phyloP scores from a whole-genome alignment of 2,329 filamentous ascomycete genomes.

The Chaetothyriales sp. region DNA sequence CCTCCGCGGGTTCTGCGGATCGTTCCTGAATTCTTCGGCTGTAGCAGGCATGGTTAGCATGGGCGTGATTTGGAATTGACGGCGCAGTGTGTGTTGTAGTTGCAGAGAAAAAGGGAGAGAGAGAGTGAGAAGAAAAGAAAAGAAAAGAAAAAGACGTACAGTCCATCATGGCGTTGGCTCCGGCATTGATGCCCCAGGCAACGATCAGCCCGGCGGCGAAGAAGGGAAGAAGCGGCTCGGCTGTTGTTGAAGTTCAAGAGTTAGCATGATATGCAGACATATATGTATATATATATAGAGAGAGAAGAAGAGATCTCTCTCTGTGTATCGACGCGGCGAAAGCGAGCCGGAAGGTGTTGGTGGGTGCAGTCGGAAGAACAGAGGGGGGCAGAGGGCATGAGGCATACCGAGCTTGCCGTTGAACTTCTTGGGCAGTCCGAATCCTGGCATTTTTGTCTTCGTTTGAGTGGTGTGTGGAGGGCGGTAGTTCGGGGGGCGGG shows the following conservation, averaged over 20 bases:
- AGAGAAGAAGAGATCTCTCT: too few species aligned
- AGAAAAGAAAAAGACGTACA: slow-evolving; percentile 42
- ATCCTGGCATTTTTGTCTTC: slow-evolving; percentile 45
- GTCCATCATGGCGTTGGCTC: slow-evolving; percentile 59
- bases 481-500: slow-evolving; percentile 3
- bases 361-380: too few species aligned
- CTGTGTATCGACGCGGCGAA: not conserved
- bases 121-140: slow-evolving; percentile 29
- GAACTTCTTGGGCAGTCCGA: slow-evolving; percentile 63
- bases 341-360: too few species aligned
- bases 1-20: slow-evolving; percentile 59
- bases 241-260: slow-evolving; percentile 33
- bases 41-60: slow-evolving; percentile 15
- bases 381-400: not conserved
- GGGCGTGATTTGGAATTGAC: not conserved
- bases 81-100: not conserved
- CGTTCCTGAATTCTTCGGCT: slow-evolving; percentile 96
- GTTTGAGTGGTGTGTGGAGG: not conserved
- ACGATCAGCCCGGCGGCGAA: slow-evolving; percentile 84
- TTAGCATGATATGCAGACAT: too few species aligned
- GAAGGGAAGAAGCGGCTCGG: slow-evolving; percentile 83
- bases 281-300: too few species aligned
- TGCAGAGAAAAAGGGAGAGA: slow-evolving; percentile 53
- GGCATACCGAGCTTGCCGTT: slow-evolving; percentile 60
- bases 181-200: slow-evolving; percentile 79